Base-by-base conservation (phyloP, 768 basidiomycete genomes). In the Russula brevipes region DNA sequence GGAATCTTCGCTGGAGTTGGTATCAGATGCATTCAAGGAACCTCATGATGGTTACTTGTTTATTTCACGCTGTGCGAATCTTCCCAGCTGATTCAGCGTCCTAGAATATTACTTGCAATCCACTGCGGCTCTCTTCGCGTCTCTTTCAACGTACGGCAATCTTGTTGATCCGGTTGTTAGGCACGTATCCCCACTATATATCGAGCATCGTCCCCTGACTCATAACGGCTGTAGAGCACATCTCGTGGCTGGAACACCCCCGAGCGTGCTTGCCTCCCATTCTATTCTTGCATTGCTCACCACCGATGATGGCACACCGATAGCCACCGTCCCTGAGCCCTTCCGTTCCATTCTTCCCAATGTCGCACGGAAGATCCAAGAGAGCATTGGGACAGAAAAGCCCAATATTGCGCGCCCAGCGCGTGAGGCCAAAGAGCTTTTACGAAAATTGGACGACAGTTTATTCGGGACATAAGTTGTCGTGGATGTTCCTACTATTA, bases 21-120 rank as follows among this genome's bases (percentile, higher is more conserved):
- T 93, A 1, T 75, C 79, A 3, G 91, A 94, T 59, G 85, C 91
- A 1, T 96, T 96, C 78, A 80, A 83, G 49, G 88, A 87, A 63
- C 73, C 74, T 1, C 86, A 86, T 61, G 83, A 85, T 66, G 90
- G 89, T 90, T 64, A 69, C 68, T 36, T 31, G 45, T 30, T 56
- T 42, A 47, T 19, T 35, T 46, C 30, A 54, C 36, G 52, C 2
- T 7, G 41, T 17, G 8, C 12, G 16, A 14, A 42, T 58, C 47
- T 49, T 55, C 11, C 58, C 42, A 2, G 11, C 39, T 59, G 31
- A 60, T 31, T 30, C 41, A 24, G 35, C 38, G 14, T 19, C 61
- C 41, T 65, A 93, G 92, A 93, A 70, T 75, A 85, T 52, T 94
- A 88, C 72, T 75, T 82, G 16, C 84, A 82, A 42, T 82, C 89